phyloP scores from a whole-genome alignment of 2,329 filamentous ascomycete genomes.

The Tolypocladium pustulatum region DNA sequence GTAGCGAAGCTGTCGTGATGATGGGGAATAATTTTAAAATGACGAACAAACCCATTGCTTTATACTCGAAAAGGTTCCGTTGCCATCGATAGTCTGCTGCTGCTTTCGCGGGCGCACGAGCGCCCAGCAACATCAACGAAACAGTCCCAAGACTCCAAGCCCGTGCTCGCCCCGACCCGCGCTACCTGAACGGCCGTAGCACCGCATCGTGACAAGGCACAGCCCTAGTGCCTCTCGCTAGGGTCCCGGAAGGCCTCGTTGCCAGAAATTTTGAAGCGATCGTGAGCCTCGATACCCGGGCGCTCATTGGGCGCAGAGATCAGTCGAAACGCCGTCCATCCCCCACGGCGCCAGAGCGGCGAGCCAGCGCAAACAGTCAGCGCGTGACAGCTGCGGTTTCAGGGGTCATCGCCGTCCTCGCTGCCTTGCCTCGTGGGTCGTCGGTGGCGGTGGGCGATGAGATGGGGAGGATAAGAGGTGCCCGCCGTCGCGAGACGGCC shows the following conservation, averaged over 20 bases:
- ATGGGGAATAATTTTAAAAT: background rate
- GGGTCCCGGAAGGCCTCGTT: background rate
- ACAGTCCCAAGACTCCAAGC: background rate
- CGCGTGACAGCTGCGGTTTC: background rate
- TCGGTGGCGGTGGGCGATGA: background rate
- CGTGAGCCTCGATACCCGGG: background rate
- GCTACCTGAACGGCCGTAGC: background rate
- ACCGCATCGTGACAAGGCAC: background rate
- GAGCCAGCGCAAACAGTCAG: background rate
- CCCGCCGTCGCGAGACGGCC: background rate
- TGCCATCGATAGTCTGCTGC: background rate
- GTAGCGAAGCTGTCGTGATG: background rate
- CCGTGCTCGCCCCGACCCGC: background rate
- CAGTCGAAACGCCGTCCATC: constrained; percentile 1
- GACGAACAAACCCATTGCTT: background rate
- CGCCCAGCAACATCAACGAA: background rate
- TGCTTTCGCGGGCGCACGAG: background rate
- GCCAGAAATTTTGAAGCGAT: background rate
- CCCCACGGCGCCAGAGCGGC: background rate
- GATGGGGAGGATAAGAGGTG: background rate
- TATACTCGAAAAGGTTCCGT: constrained; percentile 1
- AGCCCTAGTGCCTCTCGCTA: background rate
- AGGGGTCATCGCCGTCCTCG: background rate
- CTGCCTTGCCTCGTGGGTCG: background rate
- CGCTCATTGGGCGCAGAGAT: constrained; percentile 1